Evolutionary conservation across 139 green algal genomes (phyloP).

Genomic region (Ulvella scutata): DNA sequence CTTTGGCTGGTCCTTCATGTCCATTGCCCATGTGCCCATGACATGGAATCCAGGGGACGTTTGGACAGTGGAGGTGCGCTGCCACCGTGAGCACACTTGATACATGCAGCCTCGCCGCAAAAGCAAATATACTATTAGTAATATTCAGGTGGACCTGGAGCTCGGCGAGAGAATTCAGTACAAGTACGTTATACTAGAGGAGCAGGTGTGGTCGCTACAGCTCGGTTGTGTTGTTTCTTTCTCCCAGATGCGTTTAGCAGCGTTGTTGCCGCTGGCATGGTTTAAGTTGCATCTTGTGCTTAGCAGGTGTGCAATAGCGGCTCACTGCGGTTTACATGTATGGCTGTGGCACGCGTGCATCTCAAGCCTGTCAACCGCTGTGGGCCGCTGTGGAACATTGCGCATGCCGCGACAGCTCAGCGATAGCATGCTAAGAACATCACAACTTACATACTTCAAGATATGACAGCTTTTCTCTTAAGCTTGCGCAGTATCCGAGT

Average conservation of each 20-base stretch:
- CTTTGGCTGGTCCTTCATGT: slow-evolving; percentile 83
- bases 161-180: slow-evolving; percentile 71
- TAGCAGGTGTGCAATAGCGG: neutral
- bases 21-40: slow-evolving; percentile 83
- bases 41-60: slow-evolving; percentile 64
- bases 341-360: neutral
- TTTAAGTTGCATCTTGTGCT: neutral
- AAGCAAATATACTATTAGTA: neutral
- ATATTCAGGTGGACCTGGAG: slow-evolving; percentile 58
- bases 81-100: neutral
- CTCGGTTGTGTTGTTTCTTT: no score
- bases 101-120: neutral
- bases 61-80: slow-evolving; percentile 63
- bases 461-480: no score
- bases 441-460: no score
- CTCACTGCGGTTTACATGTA: neutral
- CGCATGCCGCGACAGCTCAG: no score
- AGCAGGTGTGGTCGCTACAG: slow-evolving; percentile 71
- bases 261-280: neutral
- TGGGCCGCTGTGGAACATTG: neutral
- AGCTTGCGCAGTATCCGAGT: no score
- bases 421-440: no score
- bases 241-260: neutral
- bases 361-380: neutral
- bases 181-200: slow-evolving; percentile 89